These are phyloP conservation scores for Kluyveromyces starmeri DNA, from an alignment of 805 yeast species.

Conservation along the genomic window DNA sequence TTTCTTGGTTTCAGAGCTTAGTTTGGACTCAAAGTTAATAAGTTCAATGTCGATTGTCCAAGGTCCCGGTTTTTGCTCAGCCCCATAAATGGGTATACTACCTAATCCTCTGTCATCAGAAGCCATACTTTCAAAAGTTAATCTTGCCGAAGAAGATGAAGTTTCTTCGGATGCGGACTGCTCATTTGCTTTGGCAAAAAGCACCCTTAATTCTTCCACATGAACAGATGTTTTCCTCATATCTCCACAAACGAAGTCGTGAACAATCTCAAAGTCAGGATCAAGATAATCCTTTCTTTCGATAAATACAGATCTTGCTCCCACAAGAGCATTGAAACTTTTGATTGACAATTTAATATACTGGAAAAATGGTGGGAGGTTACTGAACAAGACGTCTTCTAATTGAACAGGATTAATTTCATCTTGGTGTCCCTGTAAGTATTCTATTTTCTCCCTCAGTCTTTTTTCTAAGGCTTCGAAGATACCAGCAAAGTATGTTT, in stretches of 20 bases:
- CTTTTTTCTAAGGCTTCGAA: slow-evolving; percentile 23
- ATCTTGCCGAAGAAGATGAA: slow-evolving; percentile 29
- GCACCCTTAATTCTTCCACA: slow-evolving; percentile 15
- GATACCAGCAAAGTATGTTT: slow-evolving; percentile 20
- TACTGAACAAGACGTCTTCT: slow-evolving; percentile 16
- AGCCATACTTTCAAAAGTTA: slow-evolving; percentile 4
- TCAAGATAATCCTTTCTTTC: slow-evolving; percentile 32
- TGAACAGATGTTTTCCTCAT: slow-evolving; percentile 28
- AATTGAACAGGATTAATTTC: not conserved
- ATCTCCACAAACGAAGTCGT: slow-evolving; percentile 34
- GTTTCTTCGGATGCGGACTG: slow-evolving; percentile 13
- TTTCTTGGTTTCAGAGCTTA: slow-evolving; percentile 20
- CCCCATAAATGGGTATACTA: slow-evolving; percentile 14
- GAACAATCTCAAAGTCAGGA: slow-evolving; percentile 28
- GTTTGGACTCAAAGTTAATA: slow-evolving; percentile 18
- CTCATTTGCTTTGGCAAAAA: slow-evolving; percentile 5
- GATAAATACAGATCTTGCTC: slow-evolving; percentile 37
- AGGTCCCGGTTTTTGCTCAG: not conserved
- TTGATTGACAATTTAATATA: slow-evolving; percentile 18
- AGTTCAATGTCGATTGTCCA: slow-evolving; percentile 29
- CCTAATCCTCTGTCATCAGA: slow-evolving; percentile 17
- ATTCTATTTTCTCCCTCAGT: slow-evolving; percentile 12
- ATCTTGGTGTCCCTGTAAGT: slow-evolving; percentile 7
- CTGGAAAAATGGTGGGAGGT: slow-evolving; percentile 31
- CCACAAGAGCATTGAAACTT: slow-evolving; percentile 25